Conservation (phyloP, 148 eudicot genomes). For the Camellia sinensis region DNA sequence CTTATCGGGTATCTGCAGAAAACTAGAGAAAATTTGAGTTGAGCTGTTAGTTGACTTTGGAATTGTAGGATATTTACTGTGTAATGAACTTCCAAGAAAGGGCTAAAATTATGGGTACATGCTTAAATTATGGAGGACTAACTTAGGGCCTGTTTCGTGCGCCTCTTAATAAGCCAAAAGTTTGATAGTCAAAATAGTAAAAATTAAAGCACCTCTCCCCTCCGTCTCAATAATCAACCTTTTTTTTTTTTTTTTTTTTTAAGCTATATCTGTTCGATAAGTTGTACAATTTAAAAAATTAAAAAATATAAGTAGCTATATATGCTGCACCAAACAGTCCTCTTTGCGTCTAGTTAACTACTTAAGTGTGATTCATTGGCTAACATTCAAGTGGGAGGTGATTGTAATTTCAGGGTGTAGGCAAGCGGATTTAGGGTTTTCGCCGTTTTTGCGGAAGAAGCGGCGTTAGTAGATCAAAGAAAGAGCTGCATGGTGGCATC, state of each 20-base stretch:
- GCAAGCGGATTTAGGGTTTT: conserved; percentile 60
- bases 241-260: too few species aligned
- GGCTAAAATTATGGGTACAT: background rate
- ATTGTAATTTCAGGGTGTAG: conserved; percentile 43
- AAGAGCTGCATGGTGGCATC: conserved; percentile 66
- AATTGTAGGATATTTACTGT: background rate
- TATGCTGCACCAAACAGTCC: too few species aligned
- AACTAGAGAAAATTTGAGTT: background rate
- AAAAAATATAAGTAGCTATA: too few species aligned
- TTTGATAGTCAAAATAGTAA: too few species aligned
- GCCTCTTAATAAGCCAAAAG: too few species aligned
- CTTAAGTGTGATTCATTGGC: conserved; percentile 7
- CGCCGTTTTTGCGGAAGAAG: conserved; percentile 72
- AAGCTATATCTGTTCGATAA: too few species aligned
- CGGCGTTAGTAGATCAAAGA: conserved; percentile 50
- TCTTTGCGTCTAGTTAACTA: background rate
- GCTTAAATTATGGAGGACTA: background rate
- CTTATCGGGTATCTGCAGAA: background rate
- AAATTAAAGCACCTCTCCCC: too few species aligned
- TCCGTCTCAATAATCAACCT: too few species aligned
- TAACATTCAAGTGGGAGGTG: background rate
- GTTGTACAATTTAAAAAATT: too few species aligned
- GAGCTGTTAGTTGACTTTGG: background rate
- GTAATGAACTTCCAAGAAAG: background rate
- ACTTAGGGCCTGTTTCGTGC: background rate